Evolutionary conservation across 2,329 filamentous ascomycete genomes (phyloP).

Genomic region (Allantophomopsis lycopodina): DNA sequence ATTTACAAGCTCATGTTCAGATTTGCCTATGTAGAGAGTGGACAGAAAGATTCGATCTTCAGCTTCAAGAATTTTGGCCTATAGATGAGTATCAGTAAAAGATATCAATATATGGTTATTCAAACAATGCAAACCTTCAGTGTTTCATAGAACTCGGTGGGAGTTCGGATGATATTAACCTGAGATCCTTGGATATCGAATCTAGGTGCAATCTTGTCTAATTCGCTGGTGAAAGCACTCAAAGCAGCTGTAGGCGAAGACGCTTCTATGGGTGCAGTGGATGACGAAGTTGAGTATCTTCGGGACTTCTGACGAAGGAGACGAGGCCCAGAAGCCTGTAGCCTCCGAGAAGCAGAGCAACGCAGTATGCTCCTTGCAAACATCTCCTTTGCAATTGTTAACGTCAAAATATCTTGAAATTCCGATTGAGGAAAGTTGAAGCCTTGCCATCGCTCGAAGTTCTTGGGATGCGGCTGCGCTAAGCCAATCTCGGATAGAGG

Average conservation of each 20-base stretch:
- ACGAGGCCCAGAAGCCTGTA: conserved; percentile 8
- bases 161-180: conserved; percentile 66
- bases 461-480: too few species aligned
- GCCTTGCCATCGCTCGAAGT: too few species aligned
- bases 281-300: conserved; percentile 12
- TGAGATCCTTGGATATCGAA: conserved; percentile 76
- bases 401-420: too few species aligned
- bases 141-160: conserved; percentile 80
- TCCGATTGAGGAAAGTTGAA: too few species aligned
- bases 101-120: neutral
- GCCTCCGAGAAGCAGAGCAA: conserved; percentile 16
- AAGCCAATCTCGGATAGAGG: too few species aligned
- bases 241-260: conserved; percentile 38
- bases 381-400: conserved; percentile 12
- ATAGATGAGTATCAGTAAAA: conserved; percentile 14
- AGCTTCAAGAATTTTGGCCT: conserved; percentile 73
- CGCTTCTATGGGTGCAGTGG: conserved; percentile 5
- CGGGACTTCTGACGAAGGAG: conserved; percentile 10
- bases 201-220: conserved; percentile 81
- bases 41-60: conserved; percentile 76
- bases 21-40: conserved; percentile 94
- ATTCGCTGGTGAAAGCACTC: conserved; percentile 51
- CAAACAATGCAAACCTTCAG: conserved; percentile 50
- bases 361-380: conserved; percentile 19
- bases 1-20: conserved; percentile 68